Percentiles rank a stretch among this genome's conserved stretches.
These are phyloP conservation scores for Hyaloscypha variabilis DNA, from an alignment of 495 filamentous ascomycete species.

Conservation along the genomic window DNA sequence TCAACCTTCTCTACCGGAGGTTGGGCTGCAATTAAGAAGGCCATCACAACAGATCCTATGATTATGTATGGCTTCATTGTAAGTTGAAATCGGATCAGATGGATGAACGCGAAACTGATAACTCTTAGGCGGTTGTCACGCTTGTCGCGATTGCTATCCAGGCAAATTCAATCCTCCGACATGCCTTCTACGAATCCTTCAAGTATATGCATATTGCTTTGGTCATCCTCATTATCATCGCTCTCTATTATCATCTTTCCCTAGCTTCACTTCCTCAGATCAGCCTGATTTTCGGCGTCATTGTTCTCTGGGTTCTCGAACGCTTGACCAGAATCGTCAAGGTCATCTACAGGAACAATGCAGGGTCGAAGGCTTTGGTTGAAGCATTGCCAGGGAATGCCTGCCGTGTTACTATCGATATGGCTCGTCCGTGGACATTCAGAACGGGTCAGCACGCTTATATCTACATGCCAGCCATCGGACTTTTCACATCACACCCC, in stretches of 20 bases:
- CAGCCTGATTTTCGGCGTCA: constrained; percentile 60
- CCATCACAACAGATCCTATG: constrained; percentile 38
- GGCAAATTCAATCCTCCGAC: constrained; percentile 74
- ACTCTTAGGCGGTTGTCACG: constrained; percentile 51
- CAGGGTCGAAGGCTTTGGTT: constrained; percentile 58
- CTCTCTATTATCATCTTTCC: constrained; percentile 71
- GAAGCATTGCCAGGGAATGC: constrained; percentile 69
- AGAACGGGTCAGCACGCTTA: constrained; percentile 79
- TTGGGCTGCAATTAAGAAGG: constrained; percentile 46
- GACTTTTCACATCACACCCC: constrained; percentile 70
- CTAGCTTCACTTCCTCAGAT: constrained; percentile 62
- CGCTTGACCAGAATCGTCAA: constrained; percentile 57
- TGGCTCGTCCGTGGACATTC: constrained; percentile 76
- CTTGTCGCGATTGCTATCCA: constrained; percentile 70
- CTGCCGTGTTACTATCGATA: constrained; percentile 70
- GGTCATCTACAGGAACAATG: constrained; percentile 65
- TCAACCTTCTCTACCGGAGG: constrained; percentile 35
- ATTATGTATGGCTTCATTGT: constrained; percentile 58
- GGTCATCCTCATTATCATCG: constrained; percentile 63
- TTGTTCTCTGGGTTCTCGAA: constrained; percentile 68
- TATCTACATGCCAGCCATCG: constrained; percentile 76
- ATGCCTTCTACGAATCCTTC: constrained; percentile 92
- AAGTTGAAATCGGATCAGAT: constrained; percentile 33
- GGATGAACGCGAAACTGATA: constrained; percentile 22
- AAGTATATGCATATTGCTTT: constrained; percentile 75